Base-by-base conservation (phyloP, 257 asterid genomes). In the Solanum dulcamara region DNA sequence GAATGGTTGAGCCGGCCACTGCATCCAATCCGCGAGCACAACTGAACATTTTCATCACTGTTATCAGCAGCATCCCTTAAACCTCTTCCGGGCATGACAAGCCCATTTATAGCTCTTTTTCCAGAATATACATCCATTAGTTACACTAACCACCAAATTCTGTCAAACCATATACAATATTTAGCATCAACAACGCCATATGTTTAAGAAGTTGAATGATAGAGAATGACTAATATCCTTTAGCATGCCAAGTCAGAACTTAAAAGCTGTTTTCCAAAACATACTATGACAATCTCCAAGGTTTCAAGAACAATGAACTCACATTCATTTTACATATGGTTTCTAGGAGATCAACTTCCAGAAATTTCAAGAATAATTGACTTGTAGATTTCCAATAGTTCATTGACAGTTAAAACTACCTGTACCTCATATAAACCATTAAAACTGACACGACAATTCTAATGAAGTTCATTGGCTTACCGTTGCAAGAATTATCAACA, bases 21-120 rank as follows among this genome's bases (percentile, higher is more conserved):
- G 91, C 98, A 96, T 85, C 97, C 97, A 88, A 89, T 89, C 70
- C 98, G 91, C 44, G 91, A 92, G 88, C 97, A 93, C 46, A 89
- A 89, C 30, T 92, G 93, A 85, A 91, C 87, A 87, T 88, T 86
- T 79, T 85, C 90, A 84, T 86, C 92, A 83, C 84, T 84, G 35
- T 83, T 89, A 2, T 85, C 37, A 38, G 90, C 40, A 40, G 83
- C 80, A 85, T 87, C 88, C 86, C 86, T 91, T 12, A 84, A 62
- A 85, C 89, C 90, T 87, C 88, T 92, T 88, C 90, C 87, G 17
- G 92, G 84, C 28, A 85, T 62, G 55, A 85, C 87, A 81, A 83
- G 77, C 87, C 90, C 89, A 32, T 85, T 74, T 33, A 44, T 62
- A 62, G 89, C 83, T 88, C 91, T 89, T 88, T 92, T 92, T 67